A percentile compares a stretch with the other conserved stretches of the same genome.
Evolutionary conservation across 2,329 filamentous ascomycete species (phyloP).

Genomic region (Madurella fahalii): DNA sequence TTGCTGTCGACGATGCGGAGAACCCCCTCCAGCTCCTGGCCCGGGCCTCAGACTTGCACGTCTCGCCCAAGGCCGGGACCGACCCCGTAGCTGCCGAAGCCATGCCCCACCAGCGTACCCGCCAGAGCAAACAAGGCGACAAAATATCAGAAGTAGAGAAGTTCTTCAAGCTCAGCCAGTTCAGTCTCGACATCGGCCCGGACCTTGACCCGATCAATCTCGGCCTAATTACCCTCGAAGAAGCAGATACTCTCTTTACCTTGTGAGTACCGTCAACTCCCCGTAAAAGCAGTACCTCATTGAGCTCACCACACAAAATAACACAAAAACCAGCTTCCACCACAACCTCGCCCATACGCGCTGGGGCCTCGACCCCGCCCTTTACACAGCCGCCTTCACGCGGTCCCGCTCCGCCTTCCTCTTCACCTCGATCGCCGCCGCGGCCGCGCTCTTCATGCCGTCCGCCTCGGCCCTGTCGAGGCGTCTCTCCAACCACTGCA

Average conservation of each 20-base stretch:
- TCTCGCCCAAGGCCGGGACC: conserved; percentile 39
- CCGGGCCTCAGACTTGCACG: conserved; percentile 64
- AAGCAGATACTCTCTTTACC: conserved; percentile 59
- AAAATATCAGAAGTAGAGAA: conserved; percentile 50
- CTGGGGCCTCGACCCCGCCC: conserved; percentile 66
- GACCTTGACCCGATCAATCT: conserved; percentile 67
- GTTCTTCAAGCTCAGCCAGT: conserved; percentile 64
- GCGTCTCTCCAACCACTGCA: conserved; percentile 60
- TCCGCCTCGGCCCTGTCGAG: conserved; percentile 61
- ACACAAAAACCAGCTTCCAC: conserved; percentile 48
- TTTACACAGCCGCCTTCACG: conserved; percentile 64
- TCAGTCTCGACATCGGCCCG: conserved; percentile 58
- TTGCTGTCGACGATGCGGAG: conserved; percentile 67
- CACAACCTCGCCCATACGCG: conserved; percentile 66
- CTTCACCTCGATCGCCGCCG: conserved; percentile 66
- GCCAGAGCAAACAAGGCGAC: conserved; percentile 31
- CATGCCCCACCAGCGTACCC: conserved; percentile 18
- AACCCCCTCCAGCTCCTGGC: conserved; percentile 71
- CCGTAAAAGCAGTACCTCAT: not conserved
- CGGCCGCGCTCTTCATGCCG: conserved; percentile 63
- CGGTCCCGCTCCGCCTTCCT: conserved; percentile 65
- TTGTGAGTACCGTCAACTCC: conserved; percentile 49
- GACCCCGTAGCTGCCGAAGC: conserved; percentile 21
- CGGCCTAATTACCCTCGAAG: conserved; percentile 62
- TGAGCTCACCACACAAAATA: conserved; percentile 28